Conservation (phyloP, 176 grass and related monocot species). For the Areca catechu region DNA sequence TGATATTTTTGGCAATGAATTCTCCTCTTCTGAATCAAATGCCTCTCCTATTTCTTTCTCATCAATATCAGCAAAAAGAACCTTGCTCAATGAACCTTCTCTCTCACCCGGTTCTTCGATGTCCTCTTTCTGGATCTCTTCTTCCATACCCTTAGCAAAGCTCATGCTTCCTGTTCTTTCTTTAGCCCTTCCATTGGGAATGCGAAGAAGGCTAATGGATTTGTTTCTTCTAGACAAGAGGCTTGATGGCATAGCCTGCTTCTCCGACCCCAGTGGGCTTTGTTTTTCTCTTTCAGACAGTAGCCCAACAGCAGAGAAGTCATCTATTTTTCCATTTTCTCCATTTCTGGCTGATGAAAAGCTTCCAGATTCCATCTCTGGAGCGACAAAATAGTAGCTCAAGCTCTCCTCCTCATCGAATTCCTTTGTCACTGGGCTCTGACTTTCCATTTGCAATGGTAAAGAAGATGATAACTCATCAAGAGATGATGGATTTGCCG, state of each 20-base stretch:
- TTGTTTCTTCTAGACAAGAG: slow-evolving; percentile 45
- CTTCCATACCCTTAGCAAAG: slow-evolving; percentile 13
- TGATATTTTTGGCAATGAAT: too few relatives aligned
- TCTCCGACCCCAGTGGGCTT: slow-evolving; percentile 12
- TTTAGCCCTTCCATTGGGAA: slow-evolving; percentile 50
- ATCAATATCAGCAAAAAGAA: neutral
- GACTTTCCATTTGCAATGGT: slow-evolving; percentile 29
- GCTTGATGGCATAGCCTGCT: slow-evolving; percentile 21
- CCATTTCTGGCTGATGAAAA: slow-evolving; percentile 21
- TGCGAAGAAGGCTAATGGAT: slow-evolving; percentile 59
- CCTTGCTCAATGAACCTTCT: slow-evolving; percentile 11
- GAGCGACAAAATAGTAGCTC: slow-evolving; percentile 8
- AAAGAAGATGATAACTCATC: too few relatives aligned
- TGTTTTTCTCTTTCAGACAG: slow-evolving; percentile 4
- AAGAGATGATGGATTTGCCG: neutral
- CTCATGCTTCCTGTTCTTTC: slow-evolving; percentile 27
- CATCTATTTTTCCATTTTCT: neutral
- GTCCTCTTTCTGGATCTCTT: neutral
- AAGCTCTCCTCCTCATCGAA: slow-evolving; percentile 12
- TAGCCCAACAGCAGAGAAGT: neutral
- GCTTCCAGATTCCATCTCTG: slow-evolving; percentile 27
- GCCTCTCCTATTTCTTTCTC: neutral
- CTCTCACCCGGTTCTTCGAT: slow-evolving; percentile 1
- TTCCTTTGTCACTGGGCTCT: slow-evolving; percentile 7
- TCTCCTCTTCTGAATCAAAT: neutral